Conservation (phyloP, 176 grass and related monocot species). For the Rhynchospora pubera region DNA sequence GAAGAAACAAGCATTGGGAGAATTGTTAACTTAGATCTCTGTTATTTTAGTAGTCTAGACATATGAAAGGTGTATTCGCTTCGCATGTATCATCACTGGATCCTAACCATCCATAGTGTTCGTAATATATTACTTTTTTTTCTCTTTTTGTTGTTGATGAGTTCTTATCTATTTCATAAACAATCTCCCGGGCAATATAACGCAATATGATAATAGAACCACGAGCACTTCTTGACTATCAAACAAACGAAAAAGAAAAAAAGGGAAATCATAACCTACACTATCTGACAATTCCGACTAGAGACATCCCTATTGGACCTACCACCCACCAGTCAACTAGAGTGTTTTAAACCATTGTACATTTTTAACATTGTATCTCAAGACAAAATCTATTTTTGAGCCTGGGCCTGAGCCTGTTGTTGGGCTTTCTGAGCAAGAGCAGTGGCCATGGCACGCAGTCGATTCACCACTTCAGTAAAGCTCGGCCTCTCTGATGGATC, state of each 20-base stretch:
- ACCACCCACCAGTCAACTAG: neutral
- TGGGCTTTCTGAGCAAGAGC: conserved; percentile 37
- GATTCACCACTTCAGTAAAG: conserved; percentile 62
- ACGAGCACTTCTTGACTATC: conserved; percentile 1
- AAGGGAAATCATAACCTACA: conserved; percentile 2
- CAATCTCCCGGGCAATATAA: neutral
- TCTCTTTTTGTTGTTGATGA: neutral
- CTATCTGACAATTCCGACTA: conserved; percentile 1
- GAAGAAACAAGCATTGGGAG: neutral
- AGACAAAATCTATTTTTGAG: conserved; percentile 36
- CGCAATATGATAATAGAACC: neutral
- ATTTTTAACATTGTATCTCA: neutral
- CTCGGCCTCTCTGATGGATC: conserved; percentile 65
- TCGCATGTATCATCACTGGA: neutral
- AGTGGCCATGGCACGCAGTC: conserved; percentile 55
- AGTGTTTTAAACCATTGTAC: neutral
- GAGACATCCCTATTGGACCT: neutral
- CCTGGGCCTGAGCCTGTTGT: conserved; percentile 22
- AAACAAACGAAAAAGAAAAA: neutral
- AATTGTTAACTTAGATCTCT: neutral
- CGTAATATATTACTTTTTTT: neutral
- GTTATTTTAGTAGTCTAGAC: neutral
- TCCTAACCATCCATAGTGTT: neutral
- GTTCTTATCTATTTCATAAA: neutral
- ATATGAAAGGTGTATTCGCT: neutral